Percentiles rank a stretch among this genome's conserved stretches.
phyloP scores from a whole-genome alignment of 495 filamentous ascomycete species.

The Platismatia glauca region DNA sequence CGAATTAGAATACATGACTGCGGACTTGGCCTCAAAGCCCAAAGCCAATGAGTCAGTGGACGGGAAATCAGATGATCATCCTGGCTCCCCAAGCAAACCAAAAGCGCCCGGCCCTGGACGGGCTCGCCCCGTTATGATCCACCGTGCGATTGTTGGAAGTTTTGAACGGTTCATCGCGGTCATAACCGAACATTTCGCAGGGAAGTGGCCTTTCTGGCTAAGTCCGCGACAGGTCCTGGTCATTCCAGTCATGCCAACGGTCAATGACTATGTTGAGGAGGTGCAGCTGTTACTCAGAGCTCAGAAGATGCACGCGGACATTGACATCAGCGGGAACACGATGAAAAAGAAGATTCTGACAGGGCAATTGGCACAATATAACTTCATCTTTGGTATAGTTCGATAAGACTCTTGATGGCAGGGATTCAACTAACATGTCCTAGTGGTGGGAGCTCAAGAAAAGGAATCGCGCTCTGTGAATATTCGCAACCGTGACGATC shows the following conservation, averaged over 20 bases:
- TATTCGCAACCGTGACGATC: constrained; percentile 83
- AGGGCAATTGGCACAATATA: constrained; percentile 81
- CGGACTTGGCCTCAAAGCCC: constrained; percentile 42
- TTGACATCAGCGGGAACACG: constrained; percentile 84
- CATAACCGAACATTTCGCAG: constrained; percentile 86
- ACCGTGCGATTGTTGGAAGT: constrained; percentile 86
- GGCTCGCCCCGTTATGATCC: constrained; percentile 92
- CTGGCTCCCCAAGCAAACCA: constrained; percentile 27
- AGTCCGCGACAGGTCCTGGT: constrained; percentile 87
- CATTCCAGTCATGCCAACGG: constrained; percentile 78
- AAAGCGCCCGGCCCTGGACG: constrained; percentile 57
- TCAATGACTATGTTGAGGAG: constrained; percentile 80
- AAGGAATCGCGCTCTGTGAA: constrained; percentile 70
- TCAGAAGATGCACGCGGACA: constrained; percentile 66
- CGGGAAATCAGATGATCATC: constrained; percentile 27
- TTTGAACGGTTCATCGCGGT: constrained; percentile 95
- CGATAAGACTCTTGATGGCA: neutral
- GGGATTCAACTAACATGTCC: constrained; percentile 6
- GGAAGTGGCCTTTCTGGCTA: constrained; percentile 98
- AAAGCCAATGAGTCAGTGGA: constrained; percentile 32
- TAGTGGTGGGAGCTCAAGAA: constrained; percentile 80
- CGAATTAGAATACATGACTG: constrained; percentile 71
- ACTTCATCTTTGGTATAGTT: constrained; percentile 74
- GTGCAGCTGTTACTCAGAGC: constrained; percentile 49
- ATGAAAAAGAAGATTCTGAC: constrained; percentile 92